Evolutionary conservation across 176 grass and related monocot species (phyloP).

Genomic region (Oryza punctata): DNA sequence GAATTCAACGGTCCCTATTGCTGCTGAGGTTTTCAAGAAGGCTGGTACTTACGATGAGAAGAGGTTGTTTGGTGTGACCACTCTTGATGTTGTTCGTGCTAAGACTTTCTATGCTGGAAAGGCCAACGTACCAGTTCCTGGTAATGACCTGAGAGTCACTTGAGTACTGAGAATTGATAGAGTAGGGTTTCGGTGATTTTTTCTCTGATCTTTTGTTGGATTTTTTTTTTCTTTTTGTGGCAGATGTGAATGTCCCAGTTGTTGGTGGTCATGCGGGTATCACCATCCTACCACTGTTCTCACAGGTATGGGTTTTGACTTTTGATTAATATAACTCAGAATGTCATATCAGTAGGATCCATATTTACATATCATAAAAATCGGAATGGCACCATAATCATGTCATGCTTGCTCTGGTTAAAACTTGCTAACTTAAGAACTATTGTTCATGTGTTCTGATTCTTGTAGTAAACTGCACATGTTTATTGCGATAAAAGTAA

Average conservation of each 20-base stretch:
- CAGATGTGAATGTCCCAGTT: slow-evolving; percentile 86
- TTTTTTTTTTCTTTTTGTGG: background rate
- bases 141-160: slow-evolving; percentile 23
- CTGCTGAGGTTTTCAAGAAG: slow-evolving; percentile 96
- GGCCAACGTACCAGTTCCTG: slow-evolving; percentile 54
- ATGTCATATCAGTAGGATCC: background rate
- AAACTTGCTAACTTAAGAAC: background rate
- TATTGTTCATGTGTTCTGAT: background rate
- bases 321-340: background rate
- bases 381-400: background rate
- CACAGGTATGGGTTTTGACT: slow-evolving; percentile 54
- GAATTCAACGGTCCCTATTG: slow-evolving; percentile 88
- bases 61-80: slow-evolving; percentile 91
- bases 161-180: background rate
- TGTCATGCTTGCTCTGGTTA: background rate
- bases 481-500: background rate
- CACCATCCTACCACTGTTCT: slow-evolving; percentile 87
- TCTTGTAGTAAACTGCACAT: background rate
- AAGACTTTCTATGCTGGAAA: slow-evolving; percentile 83
- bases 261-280: slow-evolving; percentile 92
- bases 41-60: slow-evolving; percentile 79
- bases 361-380: background rate
- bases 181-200: background rate
- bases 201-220: background rate
- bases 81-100: slow-evolving; percentile 88